Evolutionary conservation across 2,329 filamentous ascomycete genomes (phyloP).

Genomic region (Hypoxylon sp.): DNA sequence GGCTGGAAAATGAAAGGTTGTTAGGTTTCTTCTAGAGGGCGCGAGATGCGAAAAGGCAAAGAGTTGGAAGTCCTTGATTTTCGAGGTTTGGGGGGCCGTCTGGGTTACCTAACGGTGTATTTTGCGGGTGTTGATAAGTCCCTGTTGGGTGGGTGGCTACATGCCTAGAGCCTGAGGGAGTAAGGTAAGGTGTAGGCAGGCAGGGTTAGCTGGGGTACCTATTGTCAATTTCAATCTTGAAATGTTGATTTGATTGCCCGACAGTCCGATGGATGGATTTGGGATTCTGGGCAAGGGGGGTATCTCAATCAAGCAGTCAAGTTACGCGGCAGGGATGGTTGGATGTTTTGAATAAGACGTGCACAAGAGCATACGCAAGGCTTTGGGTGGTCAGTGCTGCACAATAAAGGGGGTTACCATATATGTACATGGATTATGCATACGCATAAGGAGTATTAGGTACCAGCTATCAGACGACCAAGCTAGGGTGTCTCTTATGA

Average conservation of each 20-base stretch:
- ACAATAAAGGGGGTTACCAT: slow-evolving; percentile 31
- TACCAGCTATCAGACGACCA: slow-evolving; percentile 2
- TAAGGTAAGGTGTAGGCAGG: background rate
- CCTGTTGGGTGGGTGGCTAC: slow-evolving; percentile 31
- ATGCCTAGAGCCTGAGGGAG: slow-evolving; percentile 29
- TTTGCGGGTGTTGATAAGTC: slow-evolving; percentile 35
- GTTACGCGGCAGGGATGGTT: slow-evolving; percentile 22
- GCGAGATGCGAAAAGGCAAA: slow-evolving; percentile 34
- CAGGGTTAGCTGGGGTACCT: slow-evolving; percentile 22
- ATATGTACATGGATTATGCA: slow-evolving; percentile 25
- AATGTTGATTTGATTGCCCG: slow-evolving; percentile 37
- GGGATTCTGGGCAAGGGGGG: slow-evolving; percentile 30
- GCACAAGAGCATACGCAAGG: slow-evolving; percentile 16
- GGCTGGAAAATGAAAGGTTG: slow-evolving; percentile 36
- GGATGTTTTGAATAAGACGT: slow-evolving; percentile 3
- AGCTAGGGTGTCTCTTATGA: slow-evolving; percentile 27
- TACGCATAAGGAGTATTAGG: background rate
- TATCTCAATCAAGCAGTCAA: slow-evolving; percentile 28
- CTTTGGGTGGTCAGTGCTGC: slow-evolving; percentile 32
- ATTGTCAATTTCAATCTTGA: slow-evolving; percentile 12
- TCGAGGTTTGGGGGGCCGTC: slow-evolving; percentile 22
- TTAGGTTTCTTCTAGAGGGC: slow-evolving; percentile 31
- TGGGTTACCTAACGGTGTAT: slow-evolving; percentile 29
- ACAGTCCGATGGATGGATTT: slow-evolving; percentile 35
- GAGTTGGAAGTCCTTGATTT: slow-evolving; percentile 17